A percentile compares a stretch with the other conserved stretches of the same genome.
Evolutionary conservation across 208 protist genomes (phyloP).

Genomic region (Porcisia deanei): DNA sequence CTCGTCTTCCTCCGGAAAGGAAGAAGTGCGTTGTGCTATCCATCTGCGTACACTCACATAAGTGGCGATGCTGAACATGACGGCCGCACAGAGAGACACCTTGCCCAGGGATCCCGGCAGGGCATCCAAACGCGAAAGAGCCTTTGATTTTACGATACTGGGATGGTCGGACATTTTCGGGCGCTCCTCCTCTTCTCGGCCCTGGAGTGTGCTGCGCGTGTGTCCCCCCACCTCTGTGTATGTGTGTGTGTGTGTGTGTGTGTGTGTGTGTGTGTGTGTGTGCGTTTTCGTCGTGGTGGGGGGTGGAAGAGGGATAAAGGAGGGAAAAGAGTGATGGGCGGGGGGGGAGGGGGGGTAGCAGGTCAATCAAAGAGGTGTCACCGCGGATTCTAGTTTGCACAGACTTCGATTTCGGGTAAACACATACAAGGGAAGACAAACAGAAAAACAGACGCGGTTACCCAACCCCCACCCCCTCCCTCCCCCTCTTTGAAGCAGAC

Average conservation of each 20-base stretch:
- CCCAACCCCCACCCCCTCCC: not conserved
- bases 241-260: not conserved
- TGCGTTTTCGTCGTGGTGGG: not conserved
- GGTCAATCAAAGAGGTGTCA: not conserved
- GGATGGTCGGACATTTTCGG: conserved; percentile 5
- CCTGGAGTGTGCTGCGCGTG: not conserved
- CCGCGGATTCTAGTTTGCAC: not conserved
- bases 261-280: not conserved
- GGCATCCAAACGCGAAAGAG: conserved; percentile 19
- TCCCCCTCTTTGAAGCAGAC: not conserved
- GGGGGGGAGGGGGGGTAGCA: not conserved
- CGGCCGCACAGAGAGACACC: conserved; percentile 25
- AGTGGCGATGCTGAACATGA: conserved; percentile 25
- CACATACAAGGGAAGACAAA: not conserved
- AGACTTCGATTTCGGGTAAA: not conserved
- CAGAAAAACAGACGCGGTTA: not conserved
- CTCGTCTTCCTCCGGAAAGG: not conserved
- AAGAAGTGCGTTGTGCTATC: conserved; percentile 14
- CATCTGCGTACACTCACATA: conserved; percentile 26
- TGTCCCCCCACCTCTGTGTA: not conserved
- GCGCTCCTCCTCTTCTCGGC: not conserved
- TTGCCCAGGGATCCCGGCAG: conserved; percentile 30
- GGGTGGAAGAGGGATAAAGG: not conserved
- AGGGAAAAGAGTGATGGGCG: not conserved
- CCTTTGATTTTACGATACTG: not conserved